A percentile compares a stretch with the other conserved stretches of the same genome.
Conservation (phyloP, 331 rosid species). For the Pyracantha coccinea region DNA sequence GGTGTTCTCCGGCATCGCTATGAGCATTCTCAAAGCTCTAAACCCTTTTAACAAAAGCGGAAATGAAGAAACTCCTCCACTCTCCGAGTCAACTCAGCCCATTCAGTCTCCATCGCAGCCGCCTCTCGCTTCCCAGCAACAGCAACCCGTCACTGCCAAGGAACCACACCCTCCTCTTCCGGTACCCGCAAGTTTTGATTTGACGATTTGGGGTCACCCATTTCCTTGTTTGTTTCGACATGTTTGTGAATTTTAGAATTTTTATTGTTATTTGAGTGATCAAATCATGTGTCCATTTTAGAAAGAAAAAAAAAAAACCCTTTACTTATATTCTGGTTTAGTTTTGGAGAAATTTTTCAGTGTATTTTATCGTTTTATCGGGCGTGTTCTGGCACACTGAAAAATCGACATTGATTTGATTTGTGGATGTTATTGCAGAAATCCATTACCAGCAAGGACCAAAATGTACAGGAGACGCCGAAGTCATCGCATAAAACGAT, state of each 20-base stretch:
- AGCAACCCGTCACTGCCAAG: constrained; percentile 4
- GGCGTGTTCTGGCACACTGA: no score
- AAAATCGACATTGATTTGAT: neutral
- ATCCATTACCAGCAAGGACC: constrained; percentile 1
- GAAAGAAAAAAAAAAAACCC: neutral
- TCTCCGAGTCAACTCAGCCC: constrained; percentile 8
- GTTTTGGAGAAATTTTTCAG: neutral
- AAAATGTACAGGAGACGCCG: constrained; percentile 1
- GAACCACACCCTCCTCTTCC: neutral
- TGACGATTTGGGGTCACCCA: neutral
- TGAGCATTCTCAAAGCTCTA: constrained; percentile 21
- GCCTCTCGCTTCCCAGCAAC: constrained; percentile 6
- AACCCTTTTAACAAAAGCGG: constrained; percentile 12
- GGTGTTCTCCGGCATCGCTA: constrained; percentile 24
- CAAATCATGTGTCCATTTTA: neutral
- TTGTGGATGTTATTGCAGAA: constrained; percentile 8
- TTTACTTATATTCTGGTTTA: neutral
- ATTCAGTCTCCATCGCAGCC: constrained; percentile 1
- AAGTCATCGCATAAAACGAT: constrained; percentile 6
- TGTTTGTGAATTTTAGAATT: neutral
- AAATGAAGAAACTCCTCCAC: constrained; percentile 9
- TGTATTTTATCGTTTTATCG: no score
- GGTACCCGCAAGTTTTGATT: neutral
- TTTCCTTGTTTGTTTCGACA: neutral
- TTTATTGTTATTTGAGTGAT: neutral